These are phyloP conservation scores for Aspergillus campestris DNA, from an alignment of 495 filamentous ascomycete genomes.

Conservation along the genomic window DNA sequence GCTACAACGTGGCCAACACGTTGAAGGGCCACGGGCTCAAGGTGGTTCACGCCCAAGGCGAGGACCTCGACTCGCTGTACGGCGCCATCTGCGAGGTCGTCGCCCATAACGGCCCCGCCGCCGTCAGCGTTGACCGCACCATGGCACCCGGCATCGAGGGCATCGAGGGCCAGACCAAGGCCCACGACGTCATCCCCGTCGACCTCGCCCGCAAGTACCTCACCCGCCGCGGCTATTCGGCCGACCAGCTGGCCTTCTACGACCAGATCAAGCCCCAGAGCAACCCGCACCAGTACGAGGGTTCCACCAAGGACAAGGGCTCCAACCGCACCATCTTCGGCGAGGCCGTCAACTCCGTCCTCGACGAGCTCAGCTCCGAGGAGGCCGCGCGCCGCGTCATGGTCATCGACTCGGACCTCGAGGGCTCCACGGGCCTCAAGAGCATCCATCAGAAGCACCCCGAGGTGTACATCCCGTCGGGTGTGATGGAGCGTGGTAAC, in stretches of 20 bases:
- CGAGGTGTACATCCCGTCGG: constrained; percentile 27
- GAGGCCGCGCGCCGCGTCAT: constrained; percentile 32
- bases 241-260: constrained; percentile 29
- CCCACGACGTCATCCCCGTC: constrained; percentile 32
- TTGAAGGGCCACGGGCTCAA: constrained; percentile 28
- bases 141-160: constrained; percentile 31
- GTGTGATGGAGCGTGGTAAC: constrained; percentile 36
- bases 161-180: constrained; percentile 26
- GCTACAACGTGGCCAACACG: constrained; percentile 24
- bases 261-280: constrained; percentile 28
- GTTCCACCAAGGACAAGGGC: constrained; percentile 28
- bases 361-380: constrained; percentile 29
- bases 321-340: constrained; percentile 30
- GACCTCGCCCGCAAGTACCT: constrained; percentile 33
- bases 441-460: constrained; percentile 26
- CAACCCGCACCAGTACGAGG: constrained; percentile 29
- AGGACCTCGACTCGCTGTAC: constrained; percentile 29
- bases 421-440: constrained; percentile 33
- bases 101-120: constrained; percentile 25
- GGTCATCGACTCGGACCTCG: constrained; percentile 36
- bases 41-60: constrained; percentile 26
- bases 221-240: constrained; percentile 28
- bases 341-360: constrained; percentile 30
- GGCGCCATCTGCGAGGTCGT: constrained; percentile 24
- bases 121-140: constrained; percentile 25